Evolutionary conservation across 2,329 filamentous ascomycete species (phyloP).

Genomic region (Colletotrichum noveboracense): DNA sequence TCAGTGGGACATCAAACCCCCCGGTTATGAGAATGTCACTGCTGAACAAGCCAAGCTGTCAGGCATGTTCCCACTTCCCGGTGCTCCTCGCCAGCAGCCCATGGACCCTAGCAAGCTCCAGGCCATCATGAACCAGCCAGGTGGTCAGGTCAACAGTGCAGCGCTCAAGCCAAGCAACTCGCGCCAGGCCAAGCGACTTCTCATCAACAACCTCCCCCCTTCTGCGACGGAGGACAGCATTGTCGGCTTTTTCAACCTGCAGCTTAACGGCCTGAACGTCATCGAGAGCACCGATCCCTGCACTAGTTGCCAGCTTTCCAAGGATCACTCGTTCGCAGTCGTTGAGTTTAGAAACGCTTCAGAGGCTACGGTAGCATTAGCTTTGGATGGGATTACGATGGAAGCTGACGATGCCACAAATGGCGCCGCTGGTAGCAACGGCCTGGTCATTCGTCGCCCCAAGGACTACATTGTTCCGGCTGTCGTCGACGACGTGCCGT

Average conservation of each 20-base stretch:
- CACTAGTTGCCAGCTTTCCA: conserved; percentile 79
- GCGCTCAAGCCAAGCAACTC: conserved; percentile 91
- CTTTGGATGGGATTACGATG: conserved; percentile 90
- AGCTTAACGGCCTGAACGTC: conserved; percentile 96
- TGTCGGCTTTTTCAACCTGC: conserved; percentile 89
- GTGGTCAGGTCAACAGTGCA: conserved; percentile 72
- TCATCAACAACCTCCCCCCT: conserved; percentile 82
- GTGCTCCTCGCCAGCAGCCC: conserved; percentile 90
- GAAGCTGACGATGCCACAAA: conserved; percentile 70
- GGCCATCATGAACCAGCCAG: conserved; percentile 92
- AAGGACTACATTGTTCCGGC: conserved; percentile 97
- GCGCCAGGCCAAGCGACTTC: conserved; percentile 89
- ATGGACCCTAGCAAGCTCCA: conserved; percentile 95
- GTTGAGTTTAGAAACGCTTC: conserved; percentile 87
- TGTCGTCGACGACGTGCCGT: conserved; percentile 73
- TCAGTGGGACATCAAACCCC: conserved; percentile 99
- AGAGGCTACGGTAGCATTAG: conserved; percentile 90
- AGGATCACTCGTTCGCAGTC: conserved; percentile 81
- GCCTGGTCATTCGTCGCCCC: conserved; percentile 81
- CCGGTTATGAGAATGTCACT: conserved; percentile 97
- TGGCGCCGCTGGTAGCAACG: conserved; percentile 52
- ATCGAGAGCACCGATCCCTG: conserved; percentile 86
- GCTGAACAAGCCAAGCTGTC: conserved; percentile 98
- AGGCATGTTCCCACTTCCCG: conserved; percentile 97
- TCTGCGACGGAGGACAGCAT: conserved; percentile 78